Conservation (phyloP, 148 eudicot genomes). For the Drosera capensis region DNA sequence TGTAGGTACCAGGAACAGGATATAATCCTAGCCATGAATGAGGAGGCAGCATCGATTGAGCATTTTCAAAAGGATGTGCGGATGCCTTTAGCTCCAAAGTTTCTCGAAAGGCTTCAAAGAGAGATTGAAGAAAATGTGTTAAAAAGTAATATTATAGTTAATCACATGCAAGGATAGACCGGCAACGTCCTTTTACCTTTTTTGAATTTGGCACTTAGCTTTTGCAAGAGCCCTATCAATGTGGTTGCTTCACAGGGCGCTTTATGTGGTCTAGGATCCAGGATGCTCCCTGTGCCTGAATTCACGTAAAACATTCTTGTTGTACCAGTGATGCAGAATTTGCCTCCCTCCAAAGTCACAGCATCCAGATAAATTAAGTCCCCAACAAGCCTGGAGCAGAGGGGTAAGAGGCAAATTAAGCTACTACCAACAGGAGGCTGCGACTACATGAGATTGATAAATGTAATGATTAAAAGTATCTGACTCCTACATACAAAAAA, state of each 20-base stretch:
- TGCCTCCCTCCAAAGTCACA: slow-evolving; percentile 66
- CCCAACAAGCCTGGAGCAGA: slow-evolving; percentile 71
- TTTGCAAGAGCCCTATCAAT: slow-evolving; percentile 80
- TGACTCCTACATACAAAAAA: too few species aligned
- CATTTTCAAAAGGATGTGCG: slow-evolving; percentile 98
- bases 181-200: slow-evolving; percentile 45
- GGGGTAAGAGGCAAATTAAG: too few species aligned
- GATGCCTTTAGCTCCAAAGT: slow-evolving; percentile 71
- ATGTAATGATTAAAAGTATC: too few species aligned
- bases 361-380: slow-evolving; percentile 92
- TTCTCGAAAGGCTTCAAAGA: slow-evolving; percentile 66
- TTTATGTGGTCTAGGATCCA: slow-evolving; percentile 77
- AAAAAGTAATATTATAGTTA: too few species aligned
- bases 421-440: too few species aligned
- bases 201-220: slow-evolving; percentile 79
- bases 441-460: too few species aligned
- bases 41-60: slow-evolving; percentile 79
- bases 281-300: slow-evolving; percentile 44
- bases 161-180: background rate
- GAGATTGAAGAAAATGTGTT: background rate
- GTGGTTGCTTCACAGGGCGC: slow-evolving; percentile 63
- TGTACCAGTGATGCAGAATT: slow-evolving; percentile 79
- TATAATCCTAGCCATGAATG: slow-evolving; percentile 83
- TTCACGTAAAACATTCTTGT: slow-evolving; percentile 72
- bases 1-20: slow-evolving; percentile 69